Percentiles rank a stretch among this genome's conserved stretches.
Evolutionary conservation across 2,329 filamentous ascomycete species (phyloP).

Genomic region (Verticillium nonalfalfae): DNA sequence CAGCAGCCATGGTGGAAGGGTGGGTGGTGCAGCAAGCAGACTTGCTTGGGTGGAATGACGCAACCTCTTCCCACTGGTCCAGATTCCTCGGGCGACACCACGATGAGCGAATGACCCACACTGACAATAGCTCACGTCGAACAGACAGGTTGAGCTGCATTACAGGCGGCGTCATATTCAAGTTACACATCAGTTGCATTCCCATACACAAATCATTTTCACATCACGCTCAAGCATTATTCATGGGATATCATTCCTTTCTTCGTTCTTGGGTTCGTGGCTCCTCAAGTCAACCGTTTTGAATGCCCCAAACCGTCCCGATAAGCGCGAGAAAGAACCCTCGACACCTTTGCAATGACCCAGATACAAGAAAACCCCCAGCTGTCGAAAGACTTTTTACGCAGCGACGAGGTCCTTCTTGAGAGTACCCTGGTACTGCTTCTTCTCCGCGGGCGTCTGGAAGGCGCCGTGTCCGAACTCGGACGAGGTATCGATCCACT

Average conservation of each 20-base stretch:
- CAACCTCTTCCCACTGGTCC: not conserved
- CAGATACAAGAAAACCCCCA: slow-evolving; percentile 34
- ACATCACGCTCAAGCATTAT: not conserved
- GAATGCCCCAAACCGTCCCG: slow-evolving; percentile 12
- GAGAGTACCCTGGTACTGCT: slow-evolving; percentile 93
- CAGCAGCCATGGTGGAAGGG: not conserved
- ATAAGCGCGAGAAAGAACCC: slow-evolving; percentile 29
- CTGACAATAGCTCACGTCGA: not conserved
- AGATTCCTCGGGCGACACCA: not conserved
- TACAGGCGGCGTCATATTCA: not conserved
- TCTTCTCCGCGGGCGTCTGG: slow-evolving; percentile 98
- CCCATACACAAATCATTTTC: not conserved
- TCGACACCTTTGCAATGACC: slow-evolving; percentile 50
- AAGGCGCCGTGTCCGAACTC: slow-evolving; percentile 99
- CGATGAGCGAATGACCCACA: not conserved
- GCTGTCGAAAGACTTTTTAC: slow-evolving; percentile 23
- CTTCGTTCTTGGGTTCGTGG: slow-evolving; percentile 14
- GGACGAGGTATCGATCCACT: slow-evolving; percentile 99
- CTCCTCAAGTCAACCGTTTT: slow-evolving; percentile 12
- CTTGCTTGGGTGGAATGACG: not conserved
- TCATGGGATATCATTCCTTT: slow-evolving; percentile 12
- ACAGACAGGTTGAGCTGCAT: not conserved
- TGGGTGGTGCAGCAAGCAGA: not conserved
- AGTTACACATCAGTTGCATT: not conserved
- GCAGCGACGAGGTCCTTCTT: slow-evolving; percentile 80